Percentiles rank a stretch among this genome's conserved stretches.
phyloP scores from a whole-genome alignment of 305 asterid genomes.

The Rubia tinctorum region DNA sequence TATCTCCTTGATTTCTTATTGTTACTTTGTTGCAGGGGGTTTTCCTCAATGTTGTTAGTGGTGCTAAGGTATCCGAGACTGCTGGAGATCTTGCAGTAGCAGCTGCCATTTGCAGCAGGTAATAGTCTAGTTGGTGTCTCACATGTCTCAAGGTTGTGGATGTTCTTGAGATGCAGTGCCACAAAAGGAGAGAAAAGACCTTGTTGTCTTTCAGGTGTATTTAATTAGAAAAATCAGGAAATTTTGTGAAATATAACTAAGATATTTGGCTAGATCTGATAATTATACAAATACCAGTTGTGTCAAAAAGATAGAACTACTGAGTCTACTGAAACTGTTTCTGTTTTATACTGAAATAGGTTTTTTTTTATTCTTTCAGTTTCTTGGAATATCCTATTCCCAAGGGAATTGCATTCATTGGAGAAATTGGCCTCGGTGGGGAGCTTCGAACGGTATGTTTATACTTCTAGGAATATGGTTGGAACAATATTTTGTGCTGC shows the following conservation, averaged over 20 bases:
- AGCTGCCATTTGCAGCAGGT: slow-evolving; percentile 99
- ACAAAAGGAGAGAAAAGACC: not conserved
- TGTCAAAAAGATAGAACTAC: not conserved
- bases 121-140: slow-evolving; percentile 16
- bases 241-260: not conserved
- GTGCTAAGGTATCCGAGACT: slow-evolving; percentile 67
- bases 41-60: slow-evolving; percentile 82
- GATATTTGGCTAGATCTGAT: too few relatives aligned
- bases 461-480: not conserved
- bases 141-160: not conserved
- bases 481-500: not conserved
- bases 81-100: slow-evolving; percentile 97
- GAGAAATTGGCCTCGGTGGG: slow-evolving; percentile 92
- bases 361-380: slow-evolving; percentile 38
- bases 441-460: slow-evolving; percentile 73
- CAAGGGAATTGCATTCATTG: slow-evolving; percentile 74
- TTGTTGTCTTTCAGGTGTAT: not conserved
- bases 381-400: slow-evolving; percentile 92
- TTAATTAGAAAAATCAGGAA: not conserved
- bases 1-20: slow-evolving; percentile 16
- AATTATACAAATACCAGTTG: not conserved
- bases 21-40: slow-evolving; percentile 50
- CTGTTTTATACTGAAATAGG: slow-evolving; percentile 9
- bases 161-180: not conserved
- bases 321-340: not conserved